Evolutionary conservation across 129 eudicot species (phyloP).

Genomic region (Centella asiatica): DNA sequence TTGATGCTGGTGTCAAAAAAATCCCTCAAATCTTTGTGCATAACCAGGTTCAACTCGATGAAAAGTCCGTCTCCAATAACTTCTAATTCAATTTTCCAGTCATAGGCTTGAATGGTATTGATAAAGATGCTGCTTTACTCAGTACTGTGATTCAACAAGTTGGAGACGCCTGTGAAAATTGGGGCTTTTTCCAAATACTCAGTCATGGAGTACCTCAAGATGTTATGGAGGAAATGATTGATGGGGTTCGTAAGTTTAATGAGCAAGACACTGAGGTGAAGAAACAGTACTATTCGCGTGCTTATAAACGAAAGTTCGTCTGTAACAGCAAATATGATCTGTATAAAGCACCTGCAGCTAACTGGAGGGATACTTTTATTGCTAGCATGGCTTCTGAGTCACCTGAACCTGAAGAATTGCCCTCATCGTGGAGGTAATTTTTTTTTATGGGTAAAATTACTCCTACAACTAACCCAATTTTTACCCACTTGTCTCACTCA

Average conservation of each 20-base stretch:
- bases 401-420: neutral
- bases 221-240: neutral
- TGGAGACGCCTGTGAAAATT: neutral
- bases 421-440: neutral
- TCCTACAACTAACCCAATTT: no score
- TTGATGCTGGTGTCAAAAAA: slow-evolving; percentile 7
- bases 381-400: neutral
- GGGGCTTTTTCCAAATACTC: neutral
- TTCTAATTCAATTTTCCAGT: neutral
- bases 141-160: neutral
- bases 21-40: neutral
- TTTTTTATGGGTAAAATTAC: no score
- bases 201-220: neutral
- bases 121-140: neutral
- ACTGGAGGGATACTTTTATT: neutral
- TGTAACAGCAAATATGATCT: neutral
- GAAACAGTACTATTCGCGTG: neutral
- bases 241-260: neutral
- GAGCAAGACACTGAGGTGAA: neutral
- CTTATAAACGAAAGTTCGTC: neutral
- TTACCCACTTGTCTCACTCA: no score
- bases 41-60: no score
- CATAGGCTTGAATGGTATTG: neutral
- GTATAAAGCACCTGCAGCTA: neutral
- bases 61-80: no score